Conservation (phyloP, 2,329 filamentous ascomycete genomes). For the Hymenotorrendiella dingleyae region DNA sequence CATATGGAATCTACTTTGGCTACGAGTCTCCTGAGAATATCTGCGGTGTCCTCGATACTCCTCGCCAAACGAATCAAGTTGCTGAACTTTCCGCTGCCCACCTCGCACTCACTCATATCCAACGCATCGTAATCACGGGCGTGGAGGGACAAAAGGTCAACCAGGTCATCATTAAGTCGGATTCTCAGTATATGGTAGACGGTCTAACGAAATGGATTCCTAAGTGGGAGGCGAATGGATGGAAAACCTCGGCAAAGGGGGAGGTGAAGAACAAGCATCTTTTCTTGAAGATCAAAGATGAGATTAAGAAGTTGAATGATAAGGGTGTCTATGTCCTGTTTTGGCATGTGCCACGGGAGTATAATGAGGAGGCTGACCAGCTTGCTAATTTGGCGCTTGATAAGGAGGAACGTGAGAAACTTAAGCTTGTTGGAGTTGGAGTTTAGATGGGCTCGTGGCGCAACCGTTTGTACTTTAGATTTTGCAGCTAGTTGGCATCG, state of each 20-base stretch:
- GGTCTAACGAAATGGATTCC: conserved; percentile 29
- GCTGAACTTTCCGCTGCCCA: background rate
- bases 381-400: conserved; percentile 2
- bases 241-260: conserved; percentile 21
- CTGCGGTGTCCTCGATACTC: background rate
- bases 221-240: conserved; percentile 30
- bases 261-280: conserved; percentile 6
- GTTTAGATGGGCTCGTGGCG: too few species aligned
- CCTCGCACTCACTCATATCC: too few species aligned
- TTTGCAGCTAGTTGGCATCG: too few species aligned
- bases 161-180: conserved; percentile 28
- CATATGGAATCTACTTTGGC: background rate
- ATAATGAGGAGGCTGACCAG: conserved; percentile 2
- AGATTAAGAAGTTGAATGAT: conserved; percentile 2
- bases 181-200: conserved; percentile 32
- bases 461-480: too few species aligned
- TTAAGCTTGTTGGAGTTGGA: too few species aligned
- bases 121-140: too few species aligned
- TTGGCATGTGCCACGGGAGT: conserved; percentile 9
- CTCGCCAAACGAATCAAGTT: background rate
- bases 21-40: background rate
- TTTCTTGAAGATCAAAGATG: conserved; percentile 3
- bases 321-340: conserved; percentile 7
- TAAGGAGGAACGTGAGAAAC: too few species aligned
- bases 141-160: background rate